phyloP scores from a whole-genome alignment of 495 filamentous ascomycete species.

The Podospora sp. region DNA sequence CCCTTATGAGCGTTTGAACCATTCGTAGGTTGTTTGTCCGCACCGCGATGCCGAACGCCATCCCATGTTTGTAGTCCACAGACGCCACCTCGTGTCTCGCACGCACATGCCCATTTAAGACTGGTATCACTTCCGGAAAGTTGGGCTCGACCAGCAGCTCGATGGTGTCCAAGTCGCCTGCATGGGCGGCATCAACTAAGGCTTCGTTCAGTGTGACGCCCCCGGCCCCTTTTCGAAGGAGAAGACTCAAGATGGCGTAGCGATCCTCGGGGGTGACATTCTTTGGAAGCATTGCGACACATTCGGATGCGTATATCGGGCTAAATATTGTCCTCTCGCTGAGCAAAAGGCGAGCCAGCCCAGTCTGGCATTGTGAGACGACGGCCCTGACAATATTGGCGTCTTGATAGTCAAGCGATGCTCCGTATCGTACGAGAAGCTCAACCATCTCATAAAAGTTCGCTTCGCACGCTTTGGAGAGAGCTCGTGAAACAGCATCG shows the following conservation, averaged over 20 bases:
- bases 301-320: conserved; percentile 45
- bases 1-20: conserved; percentile 42
- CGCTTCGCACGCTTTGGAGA: conserved; percentile 41
- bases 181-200: conserved; percentile 45
- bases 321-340: conserved; percentile 38
- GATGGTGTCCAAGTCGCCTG: conserved; percentile 42
- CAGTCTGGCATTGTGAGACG: conserved; percentile 40
- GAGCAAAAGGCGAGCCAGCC: conserved; percentile 46
- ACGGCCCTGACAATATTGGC: conserved; percentile 41
- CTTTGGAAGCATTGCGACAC: conserved; percentile 47
- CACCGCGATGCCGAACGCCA: conserved; percentile 47
- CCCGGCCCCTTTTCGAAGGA: conserved; percentile 46
- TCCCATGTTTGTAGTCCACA: conserved; percentile 46
- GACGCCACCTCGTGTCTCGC: conserved; percentile 48
- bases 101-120: conserved; percentile 32
- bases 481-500: conserved; percentile 40
- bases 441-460: conserved; percentile 50
- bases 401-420: conserved; percentile 49
- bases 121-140: conserved; percentile 36
- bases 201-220: conserved; percentile 43
- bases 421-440: conserved; percentile 48
- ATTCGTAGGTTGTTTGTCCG: conserved; percentile 39
- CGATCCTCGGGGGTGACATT: conserved; percentile 45
- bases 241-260: conserved; percentile 38
- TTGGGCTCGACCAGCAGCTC: conserved; percentile 46